Percentiles rank a stretch among this genome's conserved stretches.
phyloP scores from a whole-genome alignment of 306 rosid genomes.

The Aeschynomene evenia region DNA sequence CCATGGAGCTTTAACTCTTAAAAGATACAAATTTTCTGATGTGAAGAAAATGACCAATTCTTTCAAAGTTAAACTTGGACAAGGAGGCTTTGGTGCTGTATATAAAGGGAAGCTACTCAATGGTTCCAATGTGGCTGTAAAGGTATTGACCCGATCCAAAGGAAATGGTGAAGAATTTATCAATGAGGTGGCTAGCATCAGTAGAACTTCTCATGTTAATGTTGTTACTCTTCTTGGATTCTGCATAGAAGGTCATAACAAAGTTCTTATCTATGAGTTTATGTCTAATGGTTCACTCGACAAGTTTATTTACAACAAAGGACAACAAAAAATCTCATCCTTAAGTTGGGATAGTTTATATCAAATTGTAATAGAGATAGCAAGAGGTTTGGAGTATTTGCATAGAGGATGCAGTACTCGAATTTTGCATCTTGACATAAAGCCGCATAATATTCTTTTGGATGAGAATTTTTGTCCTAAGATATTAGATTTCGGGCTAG shows the following conservation, averaged over 20 bases:
- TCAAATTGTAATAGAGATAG: background rate
- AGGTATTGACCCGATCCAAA: background rate
- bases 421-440: background rate
- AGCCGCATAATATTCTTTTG: background rate
- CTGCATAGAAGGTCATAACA: constrained; percentile 38
- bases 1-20: background rate
- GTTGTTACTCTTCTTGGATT: constrained; percentile 47
- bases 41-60: constrained; percentile 45
- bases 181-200: constrained; percentile 30
- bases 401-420: background rate
- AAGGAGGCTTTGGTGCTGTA: constrained; percentile 50
- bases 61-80: constrained; percentile 41
- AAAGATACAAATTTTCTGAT: constrained; percentile 38
- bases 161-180: background rate
- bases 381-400: background rate
- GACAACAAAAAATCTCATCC: background rate
- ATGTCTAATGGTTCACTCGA: constrained; percentile 57
- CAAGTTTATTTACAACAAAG: constrained; percentile 30
- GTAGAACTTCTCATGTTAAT: constrained; percentile 37
- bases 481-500: background rate
- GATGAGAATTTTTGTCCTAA: background rate
- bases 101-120: constrained; percentile 30
- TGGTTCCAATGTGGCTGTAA: constrained; percentile 15
- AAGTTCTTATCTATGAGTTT: constrained; percentile 47
- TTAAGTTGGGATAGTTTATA: background rate